Base-by-base conservation (phyloP, 805 yeast genomes). In the Komagataella ulmi region DNA sequence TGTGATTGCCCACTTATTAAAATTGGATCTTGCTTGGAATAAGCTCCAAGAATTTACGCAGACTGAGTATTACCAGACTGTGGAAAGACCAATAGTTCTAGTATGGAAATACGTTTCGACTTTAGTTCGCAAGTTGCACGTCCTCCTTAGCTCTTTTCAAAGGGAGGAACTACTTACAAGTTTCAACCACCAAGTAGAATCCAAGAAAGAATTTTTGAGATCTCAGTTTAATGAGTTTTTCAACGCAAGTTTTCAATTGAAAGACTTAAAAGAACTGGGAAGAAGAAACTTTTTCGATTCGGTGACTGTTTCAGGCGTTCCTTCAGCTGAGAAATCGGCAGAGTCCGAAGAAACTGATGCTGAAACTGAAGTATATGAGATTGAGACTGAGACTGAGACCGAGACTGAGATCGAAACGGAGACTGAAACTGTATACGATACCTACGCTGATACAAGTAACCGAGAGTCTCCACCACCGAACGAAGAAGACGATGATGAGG, bases 341-440 rank as follows among this genome's bases (percentile, higher is more conserved):
- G 40, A 30, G 2, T 30, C 40, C 8, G 40, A 30, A 10, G 14
- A 7, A 30, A 30, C 40, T 10, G 40, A 30, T 30, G n/a, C 40
- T 7, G 40, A 30, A 30, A 7, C 40, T 30, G 40, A 30, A 10
- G 40, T 55, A 19, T 54, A 55, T 40, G 53, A 50, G n/a, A 24
- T 54, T 21, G 49, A 52, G 46, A 52, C 43, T 6, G 57, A 61
- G 30, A 55, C 66, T 19, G 62, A 59, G 30, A 65, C 66, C 18
- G 70, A 67, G 7, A 62, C 65, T 49, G 60, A 59, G 6, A 61
- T 62, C 21, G 68, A 62, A 51, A 59, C 70, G 48, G 72, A 18
- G 40, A 12, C 51, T 3, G 51, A 23, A 30, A 36, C 19, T 24
- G 52, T 14, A 10, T 30, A 30, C 14, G 40, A 30, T 4, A 30